These are phyloP conservation scores for Vigna unguiculata DNA, from an alignment of 306 rosid genomes.

Conservation along the genomic window DNA sequence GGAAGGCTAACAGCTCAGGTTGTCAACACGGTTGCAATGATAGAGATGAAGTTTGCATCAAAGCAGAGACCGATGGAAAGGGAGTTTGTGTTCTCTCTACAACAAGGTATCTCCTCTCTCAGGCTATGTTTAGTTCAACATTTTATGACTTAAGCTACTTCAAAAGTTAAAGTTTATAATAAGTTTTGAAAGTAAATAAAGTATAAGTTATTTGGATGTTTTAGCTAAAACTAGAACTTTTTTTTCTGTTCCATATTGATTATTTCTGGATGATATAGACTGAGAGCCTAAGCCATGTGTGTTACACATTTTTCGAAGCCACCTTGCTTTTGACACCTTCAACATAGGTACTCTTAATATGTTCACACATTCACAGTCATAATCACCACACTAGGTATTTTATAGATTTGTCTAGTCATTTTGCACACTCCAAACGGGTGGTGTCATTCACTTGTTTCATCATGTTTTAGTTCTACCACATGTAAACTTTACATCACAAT, in stretches of 20 bases:
- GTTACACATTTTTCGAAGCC: neutral
- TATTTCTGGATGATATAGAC: neutral
- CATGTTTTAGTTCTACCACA: neutral
- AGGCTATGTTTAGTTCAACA: neutral
- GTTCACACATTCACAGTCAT: slow-evolving; percentile 13
- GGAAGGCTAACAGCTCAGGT: slow-evolving; percentile 52
- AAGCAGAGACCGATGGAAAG: slow-evolving; percentile 76
- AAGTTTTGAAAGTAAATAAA: too few relatives aligned
- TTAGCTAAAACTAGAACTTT: neutral
- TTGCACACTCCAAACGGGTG: slow-evolving; percentile 23
- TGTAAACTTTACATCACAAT: neutral
- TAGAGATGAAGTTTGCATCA: slow-evolving; percentile 75
- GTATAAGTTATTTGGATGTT: too few relatives aligned
- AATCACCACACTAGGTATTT: neutral
- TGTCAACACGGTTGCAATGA: slow-evolving; percentile 76
- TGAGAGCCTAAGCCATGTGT: neutral
- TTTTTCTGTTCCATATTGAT: neutral
- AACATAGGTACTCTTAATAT: neutral
- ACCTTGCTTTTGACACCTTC: slow-evolving; percentile 5
- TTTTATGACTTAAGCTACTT: neutral
- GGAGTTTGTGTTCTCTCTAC: slow-evolving; percentile 85
- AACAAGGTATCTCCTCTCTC: slow-evolving; percentile 72
- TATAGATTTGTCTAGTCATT: slow-evolving; percentile 5
- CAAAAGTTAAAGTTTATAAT: too few relatives aligned
- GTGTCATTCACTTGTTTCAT: neutral